Evolutionary conservation across 768 basidiomycete genomes (phyloP).

Genomic region (Mrakia gelida): DNA sequence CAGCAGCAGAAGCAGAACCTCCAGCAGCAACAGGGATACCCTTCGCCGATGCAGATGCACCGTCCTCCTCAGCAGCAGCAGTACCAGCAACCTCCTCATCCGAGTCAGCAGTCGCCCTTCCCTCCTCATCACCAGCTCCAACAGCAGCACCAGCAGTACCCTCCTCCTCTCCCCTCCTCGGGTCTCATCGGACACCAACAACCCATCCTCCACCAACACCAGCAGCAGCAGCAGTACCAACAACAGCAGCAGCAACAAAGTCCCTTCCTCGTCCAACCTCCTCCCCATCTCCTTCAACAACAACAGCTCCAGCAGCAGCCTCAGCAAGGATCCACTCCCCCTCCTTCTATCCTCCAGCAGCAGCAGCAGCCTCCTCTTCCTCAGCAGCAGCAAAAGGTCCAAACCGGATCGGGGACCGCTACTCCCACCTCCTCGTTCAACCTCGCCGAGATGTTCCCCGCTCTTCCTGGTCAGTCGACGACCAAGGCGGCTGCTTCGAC

Average conservation of each 20-base stretch:
- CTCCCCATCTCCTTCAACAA: conserved; percentile 8
- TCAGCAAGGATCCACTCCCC: conserved; percentile 3
- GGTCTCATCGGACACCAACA: conserved; percentile 17
- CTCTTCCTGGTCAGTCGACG: conserved; percentile 27
- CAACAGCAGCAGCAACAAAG: background rate
- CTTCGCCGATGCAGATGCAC: conserved; percentile 43
- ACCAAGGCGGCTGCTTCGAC: conserved; percentile 23
- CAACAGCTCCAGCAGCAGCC: conserved; percentile 30
- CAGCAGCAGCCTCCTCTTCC: conserved; percentile 4
- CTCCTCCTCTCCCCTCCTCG: conserved; percentile 5
- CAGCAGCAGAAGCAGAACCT: conserved; percentile 25
- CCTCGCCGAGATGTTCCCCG: conserved; percentile 33
- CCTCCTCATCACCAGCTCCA: conserved; percentile 17
- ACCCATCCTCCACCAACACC: conserved; percentile 14
- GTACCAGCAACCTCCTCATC: conserved; percentile 64
- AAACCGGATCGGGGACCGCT: background rate
- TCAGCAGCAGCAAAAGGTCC: conserved; percentile 12
- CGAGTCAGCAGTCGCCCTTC: conserved; percentile 56
- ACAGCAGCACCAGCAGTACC: conserved; percentile 30
- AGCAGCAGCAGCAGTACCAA: conserved; percentile 26
- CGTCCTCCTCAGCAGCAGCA: conserved; percentile 55
- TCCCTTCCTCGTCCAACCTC: conserved; percentile 4
- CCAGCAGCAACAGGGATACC: conserved; percentile 28
- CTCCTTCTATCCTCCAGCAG: background rate
- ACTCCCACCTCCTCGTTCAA: conserved; percentile 22